phyloP scores from a whole-genome alignment of 2,329 filamentous ascomycete species.

The Lecanicillium sp. region DNA sequence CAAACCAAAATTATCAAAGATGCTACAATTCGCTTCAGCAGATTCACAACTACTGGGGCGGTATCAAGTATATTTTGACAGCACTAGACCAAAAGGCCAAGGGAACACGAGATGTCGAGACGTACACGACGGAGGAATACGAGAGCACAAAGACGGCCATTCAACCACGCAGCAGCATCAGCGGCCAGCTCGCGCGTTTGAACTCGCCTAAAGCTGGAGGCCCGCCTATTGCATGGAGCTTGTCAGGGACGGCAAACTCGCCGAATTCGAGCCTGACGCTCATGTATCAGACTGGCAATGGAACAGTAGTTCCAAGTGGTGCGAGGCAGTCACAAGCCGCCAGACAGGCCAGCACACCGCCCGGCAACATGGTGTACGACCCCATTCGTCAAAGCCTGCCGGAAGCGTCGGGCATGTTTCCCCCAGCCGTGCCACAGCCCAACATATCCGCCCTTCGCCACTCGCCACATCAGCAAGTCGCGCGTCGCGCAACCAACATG shows the following conservation, averaged over 20 bases:
- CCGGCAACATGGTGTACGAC: conserved; percentile 54
- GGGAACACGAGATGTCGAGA: conserved; percentile 72
- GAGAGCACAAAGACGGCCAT: conserved; percentile 56
- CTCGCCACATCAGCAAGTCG: conserved; percentile 25
- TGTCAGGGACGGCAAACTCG: conserved; percentile 83
- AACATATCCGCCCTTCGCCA: conserved; percentile 40
- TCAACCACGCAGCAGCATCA: conserved; percentile 26
- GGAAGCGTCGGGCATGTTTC: conserved; percentile 39
- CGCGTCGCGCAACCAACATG: conserved; percentile 17
- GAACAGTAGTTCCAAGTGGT: conserved; percentile 1
- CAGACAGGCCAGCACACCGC: conserved; percentile 37
- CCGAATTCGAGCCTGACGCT: conserved; percentile 76
- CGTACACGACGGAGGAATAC: conserved; percentile 65
- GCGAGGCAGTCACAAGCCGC: conserved; percentile 1
- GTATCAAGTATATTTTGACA: conserved; percentile 78
- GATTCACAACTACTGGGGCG: conserved; percentile 79
- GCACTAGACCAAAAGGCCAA: conserved; percentile 83
- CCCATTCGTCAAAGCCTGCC: conserved; percentile 49
- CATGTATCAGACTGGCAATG: conserved; percentile 55
- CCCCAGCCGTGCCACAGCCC: conserved; percentile 41
- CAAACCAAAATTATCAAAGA: conserved; percentile 78
- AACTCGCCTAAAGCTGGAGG: conserved; percentile 40
- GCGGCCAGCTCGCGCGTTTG: conserved; percentile 34
- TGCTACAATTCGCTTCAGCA: conserved; percentile 80
- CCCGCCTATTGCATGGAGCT: conserved; percentile 67